Conservation (phyloP, 1,284 basidiomycete species). For the Naganishia liquefaciens region DNA sequence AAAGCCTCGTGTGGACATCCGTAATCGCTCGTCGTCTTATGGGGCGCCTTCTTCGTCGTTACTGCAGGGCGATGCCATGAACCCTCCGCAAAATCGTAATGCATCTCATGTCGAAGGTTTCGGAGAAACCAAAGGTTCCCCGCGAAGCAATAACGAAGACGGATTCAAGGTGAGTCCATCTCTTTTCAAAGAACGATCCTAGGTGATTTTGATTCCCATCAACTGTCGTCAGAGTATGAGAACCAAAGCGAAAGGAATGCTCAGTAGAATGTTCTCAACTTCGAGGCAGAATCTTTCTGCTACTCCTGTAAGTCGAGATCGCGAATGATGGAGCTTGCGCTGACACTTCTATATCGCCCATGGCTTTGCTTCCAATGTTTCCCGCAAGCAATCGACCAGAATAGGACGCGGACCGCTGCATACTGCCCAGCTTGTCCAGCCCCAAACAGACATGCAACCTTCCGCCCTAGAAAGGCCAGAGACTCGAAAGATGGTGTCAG, state of each 20-base stretch:
- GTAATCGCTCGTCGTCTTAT: slow-evolving; percentile 17
- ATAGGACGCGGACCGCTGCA: no score
- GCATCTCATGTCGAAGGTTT: background rate
- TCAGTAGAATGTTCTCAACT: slow-evolving; percentile 49
- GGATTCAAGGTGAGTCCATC: slow-evolving; percentile 19
- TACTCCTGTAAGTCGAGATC: background rate
- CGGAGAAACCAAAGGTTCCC: slow-evolving; percentile 2
- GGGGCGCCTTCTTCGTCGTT: background rate
- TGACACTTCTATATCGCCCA: background rate
- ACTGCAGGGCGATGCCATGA: background rate
- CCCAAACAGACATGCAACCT: no score
- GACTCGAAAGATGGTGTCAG: no score
- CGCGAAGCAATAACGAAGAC: slow-evolving; percentile 14
- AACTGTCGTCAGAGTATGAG: slow-evolving; percentile 40
- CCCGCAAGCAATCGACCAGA: no score
- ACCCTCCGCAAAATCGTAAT: background rate
- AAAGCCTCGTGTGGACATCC: background rate
- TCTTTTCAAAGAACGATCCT: no score
- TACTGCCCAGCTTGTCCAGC: no score
- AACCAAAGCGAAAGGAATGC: slow-evolving; percentile 48
- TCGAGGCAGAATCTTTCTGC: slow-evolving; percentile 1
- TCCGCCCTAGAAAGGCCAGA: no score
- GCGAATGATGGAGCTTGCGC: no score
- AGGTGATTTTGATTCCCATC: background rate
- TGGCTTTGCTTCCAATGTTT: background rate